Conservation (phyloP, 1,284 basidiomycete species). For the Trichosporon coremiiforme region DNA sequence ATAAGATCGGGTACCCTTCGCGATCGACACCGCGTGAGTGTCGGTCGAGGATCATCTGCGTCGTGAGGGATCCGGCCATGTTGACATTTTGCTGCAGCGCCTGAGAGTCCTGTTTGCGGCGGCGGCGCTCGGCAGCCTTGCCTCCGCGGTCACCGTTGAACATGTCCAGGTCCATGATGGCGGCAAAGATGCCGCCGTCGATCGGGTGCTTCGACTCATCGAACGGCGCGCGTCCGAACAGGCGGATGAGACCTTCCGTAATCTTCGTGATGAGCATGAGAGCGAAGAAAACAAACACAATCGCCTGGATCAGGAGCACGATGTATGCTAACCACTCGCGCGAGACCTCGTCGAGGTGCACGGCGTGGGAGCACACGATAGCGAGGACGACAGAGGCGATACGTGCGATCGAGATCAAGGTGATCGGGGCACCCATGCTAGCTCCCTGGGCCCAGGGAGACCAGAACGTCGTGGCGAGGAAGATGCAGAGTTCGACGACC, state of each 20-base stretch:
- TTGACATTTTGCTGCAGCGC: slow-evolving; percentile 51
- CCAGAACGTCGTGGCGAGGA: slow-evolving; percentile 86
- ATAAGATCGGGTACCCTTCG: slow-evolving; percentile 24
- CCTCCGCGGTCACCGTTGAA: slow-evolving; percentile 73
- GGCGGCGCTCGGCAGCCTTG: slow-evolving; percentile 61
- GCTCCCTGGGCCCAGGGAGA: slow-evolving; percentile 95
- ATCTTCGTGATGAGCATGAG: slow-evolving; percentile 83
- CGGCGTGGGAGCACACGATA: slow-evolving; percentile 69
- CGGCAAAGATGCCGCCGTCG: slow-evolving; percentile 83
- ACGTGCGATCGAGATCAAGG: slow-evolving; percentile 84
- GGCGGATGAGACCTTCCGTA: slow-evolving; percentile 75
- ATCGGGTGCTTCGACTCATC: slow-evolving; percentile 76
- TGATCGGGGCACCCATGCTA: slow-evolving; percentile 91
- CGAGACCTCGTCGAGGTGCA: slow-evolving; percentile 73
- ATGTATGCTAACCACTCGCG: slow-evolving; percentile 91
- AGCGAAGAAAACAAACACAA: slow-evolving; percentile 77
- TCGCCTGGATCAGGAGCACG: slow-evolving; percentile 79
- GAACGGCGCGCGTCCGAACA: slow-evolving; percentile 78
- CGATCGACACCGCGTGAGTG: slow-evolving; percentile 49
- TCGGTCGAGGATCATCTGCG: slow-evolving; percentile 57
- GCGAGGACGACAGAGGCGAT: slow-evolving; percentile 88
- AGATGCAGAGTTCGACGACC: slow-evolving; percentile 76
- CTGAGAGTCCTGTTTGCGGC: slow-evolving; percentile 48
- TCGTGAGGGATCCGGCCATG: slow-evolving; percentile 49
- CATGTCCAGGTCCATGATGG: slow-evolving; percentile 57